Percentiles rank a stretch among this genome's conserved stretches.
Conservation (phyloP, 257 asterid genomes). For the Osmanthus fragrans region DNA sequence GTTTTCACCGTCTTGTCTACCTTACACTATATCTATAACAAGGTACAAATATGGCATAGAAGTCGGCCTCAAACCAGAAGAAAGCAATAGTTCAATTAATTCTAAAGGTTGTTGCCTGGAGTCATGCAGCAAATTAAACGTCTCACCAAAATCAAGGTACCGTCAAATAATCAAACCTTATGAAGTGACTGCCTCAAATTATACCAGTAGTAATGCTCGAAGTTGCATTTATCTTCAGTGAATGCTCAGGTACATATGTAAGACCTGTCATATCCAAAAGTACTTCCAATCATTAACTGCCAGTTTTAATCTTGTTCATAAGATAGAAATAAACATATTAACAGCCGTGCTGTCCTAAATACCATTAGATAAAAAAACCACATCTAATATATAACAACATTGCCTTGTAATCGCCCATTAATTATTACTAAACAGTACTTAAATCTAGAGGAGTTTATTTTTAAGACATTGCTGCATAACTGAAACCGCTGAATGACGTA, state of each 20-base stretch:
- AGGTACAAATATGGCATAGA: background rate
- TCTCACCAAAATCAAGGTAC: background rate
- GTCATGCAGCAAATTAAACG: background rate
- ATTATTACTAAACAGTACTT: background rate
- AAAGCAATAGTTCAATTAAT: background rate
- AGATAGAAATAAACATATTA: background rate
- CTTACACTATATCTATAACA: background rate
- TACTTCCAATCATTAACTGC: conserved; percentile 20
- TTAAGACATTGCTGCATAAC: background rate
- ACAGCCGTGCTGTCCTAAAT: background rate
- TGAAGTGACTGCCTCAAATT: conserved; percentile 33
- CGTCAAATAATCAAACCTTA: conserved; percentile 7
- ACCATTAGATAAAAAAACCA: background rate
- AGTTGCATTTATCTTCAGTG: conserved; percentile 87
- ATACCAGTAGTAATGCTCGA: conserved; percentile 82
- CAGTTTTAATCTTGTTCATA: conserved; percentile 4
- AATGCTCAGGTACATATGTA: conserved; percentile 82
- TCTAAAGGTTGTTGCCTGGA: background rate
- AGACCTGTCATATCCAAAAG: conserved; percentile 52
- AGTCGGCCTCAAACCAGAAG: background rate
- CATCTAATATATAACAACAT: too few species aligned
- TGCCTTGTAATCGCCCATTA: too few species aligned
- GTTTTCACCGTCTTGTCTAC: background rate
- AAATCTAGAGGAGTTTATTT: background rate
- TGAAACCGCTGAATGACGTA: background rate